phyloP scores from a whole-genome alignment of 2,329 filamentous ascomycete genomes.

The Fusarium albosuccineum region DNA sequence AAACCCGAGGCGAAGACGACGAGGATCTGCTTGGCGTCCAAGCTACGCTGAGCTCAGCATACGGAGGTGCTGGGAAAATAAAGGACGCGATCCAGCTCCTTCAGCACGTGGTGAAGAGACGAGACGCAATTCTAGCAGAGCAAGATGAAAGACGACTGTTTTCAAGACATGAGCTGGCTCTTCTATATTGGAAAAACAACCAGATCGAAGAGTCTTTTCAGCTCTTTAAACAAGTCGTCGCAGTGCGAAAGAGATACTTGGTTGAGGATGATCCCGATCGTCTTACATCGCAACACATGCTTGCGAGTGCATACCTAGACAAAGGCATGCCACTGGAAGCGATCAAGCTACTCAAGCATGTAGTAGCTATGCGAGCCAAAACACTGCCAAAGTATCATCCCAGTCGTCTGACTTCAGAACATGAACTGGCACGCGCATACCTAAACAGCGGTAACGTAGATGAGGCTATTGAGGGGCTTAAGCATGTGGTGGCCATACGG shows the following conservation, averaged over 20 bases:
- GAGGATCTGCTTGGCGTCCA: not conserved
- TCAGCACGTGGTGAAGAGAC: not conserved
- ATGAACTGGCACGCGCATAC: not conserved
- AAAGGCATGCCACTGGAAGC: not conserved
- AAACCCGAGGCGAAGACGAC: not conserved
- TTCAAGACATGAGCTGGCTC: fast-evolving
- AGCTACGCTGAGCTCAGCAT: fast-evolving
- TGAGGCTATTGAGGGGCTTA: not conserved
- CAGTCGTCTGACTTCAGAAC: not conserved
- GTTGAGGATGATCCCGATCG: conserved; percentile 8
- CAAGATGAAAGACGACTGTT: not conserved
- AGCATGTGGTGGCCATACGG: not conserved
- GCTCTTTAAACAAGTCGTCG: not conserved
- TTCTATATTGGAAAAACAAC: fast-evolving
- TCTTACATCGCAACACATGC: not conserved
- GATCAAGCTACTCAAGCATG: not conserved
- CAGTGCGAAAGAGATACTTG: not conserved
- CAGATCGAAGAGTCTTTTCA: not conserved
- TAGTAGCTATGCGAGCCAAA: not conserved
- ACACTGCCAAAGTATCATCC: not conserved
- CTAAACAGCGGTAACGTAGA: not conserved
- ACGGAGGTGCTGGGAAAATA: not conserved
- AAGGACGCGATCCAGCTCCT: not conserved
- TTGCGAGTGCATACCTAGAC: fast-evolving
- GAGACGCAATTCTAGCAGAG: not conserved